phyloP scores from a whole-genome alignment of 441 rosid genomes.

The Flueggea neowawraea region DNA sequence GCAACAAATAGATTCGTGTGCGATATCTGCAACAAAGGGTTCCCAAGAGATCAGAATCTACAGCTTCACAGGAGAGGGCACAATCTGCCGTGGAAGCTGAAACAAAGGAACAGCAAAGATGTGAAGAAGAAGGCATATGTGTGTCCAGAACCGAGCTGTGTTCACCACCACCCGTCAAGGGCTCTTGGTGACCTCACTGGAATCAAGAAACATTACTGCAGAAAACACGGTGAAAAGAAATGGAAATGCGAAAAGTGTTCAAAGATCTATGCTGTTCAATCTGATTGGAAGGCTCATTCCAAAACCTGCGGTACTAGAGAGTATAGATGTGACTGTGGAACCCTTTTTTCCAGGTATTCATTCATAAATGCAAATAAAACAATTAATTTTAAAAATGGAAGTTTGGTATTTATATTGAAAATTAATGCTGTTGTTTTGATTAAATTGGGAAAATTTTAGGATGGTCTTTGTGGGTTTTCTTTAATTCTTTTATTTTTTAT shows the following conservation, averaged over 20 bases:
- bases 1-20: constrained; percentile 87
- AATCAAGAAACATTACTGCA: constrained; percentile 66
- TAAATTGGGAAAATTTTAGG: constrained; percentile 17
- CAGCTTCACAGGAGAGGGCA: constrained; percentile 96
- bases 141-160: constrained; percentile 61
- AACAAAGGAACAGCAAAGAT: constrained; percentile 60
- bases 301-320: constrained; percentile 86
- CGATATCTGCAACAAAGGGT: constrained; percentile 91
- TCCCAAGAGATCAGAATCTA: constrained; percentile 85
- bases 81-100: constrained; percentile 92
- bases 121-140: constrained; percentile 62
- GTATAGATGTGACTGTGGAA: constrained; percentile 90
- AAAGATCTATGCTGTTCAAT: constrained; percentile 74
- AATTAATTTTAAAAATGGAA: not conserved
- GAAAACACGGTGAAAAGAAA: constrained; percentile 78
- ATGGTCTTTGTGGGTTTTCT: constrained; percentile 21
- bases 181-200: constrained; percentile 81
- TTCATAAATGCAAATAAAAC: not conserved
- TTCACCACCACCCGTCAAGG: constrained; percentile 70
- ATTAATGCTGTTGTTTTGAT: constrained; percentile 16
- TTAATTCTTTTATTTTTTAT: constrained; percentile 3
- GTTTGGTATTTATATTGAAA: constrained; percentile 13
- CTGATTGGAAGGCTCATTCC: constrained; percentile 77
- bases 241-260: constrained; percentile 78
- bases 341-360: constrained; percentile 76